phyloP scores from a whole-genome alignment of 192 early-diverging fungal species.

The Gigaspora rosea region DNA sequence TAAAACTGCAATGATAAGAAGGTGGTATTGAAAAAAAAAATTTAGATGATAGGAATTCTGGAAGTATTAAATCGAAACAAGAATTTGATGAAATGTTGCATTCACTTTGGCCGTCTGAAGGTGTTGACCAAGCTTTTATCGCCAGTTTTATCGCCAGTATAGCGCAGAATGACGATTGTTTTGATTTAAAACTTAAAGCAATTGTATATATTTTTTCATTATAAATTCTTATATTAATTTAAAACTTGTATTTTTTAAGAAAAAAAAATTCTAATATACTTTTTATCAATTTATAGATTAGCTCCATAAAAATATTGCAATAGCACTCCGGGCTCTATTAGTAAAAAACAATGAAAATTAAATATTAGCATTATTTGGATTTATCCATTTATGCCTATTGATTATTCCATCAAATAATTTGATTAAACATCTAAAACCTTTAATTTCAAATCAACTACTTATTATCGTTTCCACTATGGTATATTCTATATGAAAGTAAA shows the following conservation, averaged over 20 bases:
- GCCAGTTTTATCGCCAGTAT: not conserved
- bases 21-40: slow-evolving; percentile 9
- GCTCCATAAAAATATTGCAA: slow-evolving; percentile 2
- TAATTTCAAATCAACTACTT: slow-evolving; percentile 4
- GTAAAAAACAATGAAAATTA: not conserved
- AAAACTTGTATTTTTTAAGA: not conserved
- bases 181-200: slow-evolving; percentile 4
- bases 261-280: not conserved
- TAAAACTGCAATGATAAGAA: slow-evolving; percentile 14
- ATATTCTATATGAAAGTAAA: slow-evolving; percentile 22
- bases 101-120: not conserved
- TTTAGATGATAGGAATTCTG: not conserved
- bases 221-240: not conserved
- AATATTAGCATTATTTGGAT: slow-evolving; percentile 12
- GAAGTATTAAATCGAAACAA: not conserved
- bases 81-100: slow-evolving; percentile 29
- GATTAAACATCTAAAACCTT: not conserved
- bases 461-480: slow-evolving; percentile 27
- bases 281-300: not conserved
- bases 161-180: slow-evolving; percentile 19
- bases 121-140: slow-evolving; percentile 1
- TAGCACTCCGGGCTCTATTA: slow-evolving; percentile 11
- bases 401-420: not conserved
- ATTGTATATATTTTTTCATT: not conserved
- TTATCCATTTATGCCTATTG: slow-evolving; percentile 6